Evolutionary conservation across 306 rosid species (phyloP), one percentile per base, ranked within the genome.

Genomic region (Mimosa pudica): DNA sequence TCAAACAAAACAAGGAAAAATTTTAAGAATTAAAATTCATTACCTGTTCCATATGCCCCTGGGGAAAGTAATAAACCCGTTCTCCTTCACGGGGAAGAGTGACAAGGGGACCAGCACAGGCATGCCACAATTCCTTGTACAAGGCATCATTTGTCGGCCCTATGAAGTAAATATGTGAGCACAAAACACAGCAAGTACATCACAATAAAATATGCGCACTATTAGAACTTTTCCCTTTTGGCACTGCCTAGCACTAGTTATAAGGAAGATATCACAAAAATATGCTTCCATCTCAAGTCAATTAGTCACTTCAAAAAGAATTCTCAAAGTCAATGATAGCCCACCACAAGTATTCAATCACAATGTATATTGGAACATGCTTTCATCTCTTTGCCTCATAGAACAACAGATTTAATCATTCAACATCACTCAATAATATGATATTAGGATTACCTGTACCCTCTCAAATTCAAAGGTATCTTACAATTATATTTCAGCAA

Each of bases 31-130:
- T 5, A 41, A 24, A 52, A 49, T 35, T 52, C 65, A 73, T 17
- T 84, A 94, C 98, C 95, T 94, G 98, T 85, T 94, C 98, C 98
- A 94, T 94, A 62, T 94, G 98, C 85, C 98, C 98, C 87, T 94
- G 98, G 4, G 97, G 98, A 80, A 91, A 94, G 87, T 94, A 94
- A 83, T 92, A 94, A 49, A 94, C 98, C 77, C 95, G 92, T 86
- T 91, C 95, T 79, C 89, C 90, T 92, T 94, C 90, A 57, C 88
- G 85, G 33, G 98, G 98, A 84, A 94, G 97, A 81, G 92, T 88
- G 80, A 94, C 98, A 75, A 94, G 98, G 71, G 98, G 98, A 32
- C 98, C 98, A 62, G 98, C 98, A 86, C 98, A 94, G n/a, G 97
- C 95, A 89, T 92, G 95, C 98, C 98, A 94, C 83, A 94, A 79